These are phyloP conservation scores for Pelargonium australe DNA, from an alignment of 441 rosid genomes.

Conservation along the genomic window DNA sequence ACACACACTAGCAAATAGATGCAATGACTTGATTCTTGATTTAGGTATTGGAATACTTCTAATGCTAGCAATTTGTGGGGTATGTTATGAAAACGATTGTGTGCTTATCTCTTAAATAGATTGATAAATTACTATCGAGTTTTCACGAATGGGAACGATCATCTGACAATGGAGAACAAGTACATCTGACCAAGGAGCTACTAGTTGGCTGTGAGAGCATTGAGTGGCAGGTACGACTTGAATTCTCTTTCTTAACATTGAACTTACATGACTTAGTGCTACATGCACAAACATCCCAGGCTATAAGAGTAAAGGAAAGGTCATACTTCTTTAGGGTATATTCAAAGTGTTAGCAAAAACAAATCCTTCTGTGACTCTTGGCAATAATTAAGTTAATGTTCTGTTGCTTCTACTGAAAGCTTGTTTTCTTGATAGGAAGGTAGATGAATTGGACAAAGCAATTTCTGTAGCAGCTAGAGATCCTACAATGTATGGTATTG, in stretches of 20 bases:
- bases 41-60: background rate
- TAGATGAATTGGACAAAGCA: constrained; percentile 90
- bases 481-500: constrained; percentile 84
- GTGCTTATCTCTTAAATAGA: constrained; percentile 34
- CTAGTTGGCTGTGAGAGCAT: constrained; percentile 76
- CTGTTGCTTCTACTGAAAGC: constrained; percentile 34
- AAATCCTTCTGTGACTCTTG: background rate
- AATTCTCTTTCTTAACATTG: too few relatives aligned
- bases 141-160: constrained; percentile 81
- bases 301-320: background rate
- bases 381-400: too few relatives aligned
- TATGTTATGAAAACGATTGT: background rate
- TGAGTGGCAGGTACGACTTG: constrained; percentile 77
- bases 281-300: background rate
- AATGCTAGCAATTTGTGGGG: background rate
- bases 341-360: background rate
- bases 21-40: background rate
- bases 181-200: constrained; percentile 57
- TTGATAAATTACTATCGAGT: constrained; percentile 77
- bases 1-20: too few relatives aligned
- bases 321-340: background rate
- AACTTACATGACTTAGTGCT: background rate
- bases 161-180: constrained; percentile 54
- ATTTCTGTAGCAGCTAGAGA: constrained; percentile 80
- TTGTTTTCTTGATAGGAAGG: constrained; percentile 71